Conservation (phyloP, 31 red algal species). For the Endocladia muricata region DNA sequence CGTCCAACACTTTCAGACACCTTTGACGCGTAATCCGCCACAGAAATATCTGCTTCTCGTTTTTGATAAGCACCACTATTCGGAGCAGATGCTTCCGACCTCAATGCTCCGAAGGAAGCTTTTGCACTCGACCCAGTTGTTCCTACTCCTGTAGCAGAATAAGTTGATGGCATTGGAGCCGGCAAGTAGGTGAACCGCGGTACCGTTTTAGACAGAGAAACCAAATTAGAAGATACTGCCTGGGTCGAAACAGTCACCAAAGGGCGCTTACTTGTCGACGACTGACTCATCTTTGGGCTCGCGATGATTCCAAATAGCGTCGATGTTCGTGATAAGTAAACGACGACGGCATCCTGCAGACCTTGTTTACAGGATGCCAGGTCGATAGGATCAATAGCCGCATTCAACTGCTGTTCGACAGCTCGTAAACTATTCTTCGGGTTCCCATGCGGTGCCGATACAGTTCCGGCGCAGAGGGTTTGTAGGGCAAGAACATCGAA, state of each 20-base stretch:
- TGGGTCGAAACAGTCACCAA: conserved; percentile 2
- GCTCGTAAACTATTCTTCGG: conserved; percentile 1
- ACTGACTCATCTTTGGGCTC: neutral
- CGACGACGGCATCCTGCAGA: conserved; percentile 14
- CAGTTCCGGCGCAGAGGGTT: neutral
- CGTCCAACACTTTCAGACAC: conserved; percentile 63
- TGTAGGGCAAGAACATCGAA: conserved; percentile 44
- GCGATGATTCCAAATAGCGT: conserved; percentile 43
- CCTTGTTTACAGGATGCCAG: conserved; percentile 13
- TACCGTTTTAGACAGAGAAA: conserved; percentile 36
- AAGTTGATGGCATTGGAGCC: conserved; percentile 71
- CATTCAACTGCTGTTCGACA: conserved; percentile 18
- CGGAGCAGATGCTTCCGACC: conserved; percentile 23
- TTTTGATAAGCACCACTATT: conserved; percentile 17
- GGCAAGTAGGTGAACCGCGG: conserved; percentile 68
- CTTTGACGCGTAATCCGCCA: conserved; percentile 54
- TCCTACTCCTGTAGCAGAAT: conserved; percentile 24
- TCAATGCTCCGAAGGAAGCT: conserved; percentile 18
- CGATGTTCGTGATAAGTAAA: conserved; percentile 25
- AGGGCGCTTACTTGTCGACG: conserved; percentile 1
- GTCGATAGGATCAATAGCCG: conserved; percentile 39
- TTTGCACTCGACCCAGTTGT: conserved; percentile 22
- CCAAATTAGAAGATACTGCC: conserved; percentile 27
- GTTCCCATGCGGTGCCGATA: neutral
- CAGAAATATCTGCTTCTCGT: conserved; percentile 37